Evolutionary conservation across 495 filamentous ascomycete species (phyloP).

Genomic region (Annulohypoxylon stygium): DNA sequence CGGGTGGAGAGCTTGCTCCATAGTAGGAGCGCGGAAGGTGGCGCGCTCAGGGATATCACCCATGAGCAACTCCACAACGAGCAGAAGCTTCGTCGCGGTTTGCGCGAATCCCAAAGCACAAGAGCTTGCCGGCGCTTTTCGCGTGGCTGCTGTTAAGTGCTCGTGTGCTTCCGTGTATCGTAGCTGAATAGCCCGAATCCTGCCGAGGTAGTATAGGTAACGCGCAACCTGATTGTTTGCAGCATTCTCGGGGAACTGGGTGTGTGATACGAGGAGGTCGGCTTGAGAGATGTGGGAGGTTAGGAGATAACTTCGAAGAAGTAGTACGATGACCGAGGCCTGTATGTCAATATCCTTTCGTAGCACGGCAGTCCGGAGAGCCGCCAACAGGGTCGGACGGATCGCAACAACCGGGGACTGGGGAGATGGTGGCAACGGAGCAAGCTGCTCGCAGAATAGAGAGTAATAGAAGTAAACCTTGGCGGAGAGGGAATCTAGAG

Average conservation of each 20-base stretch:
- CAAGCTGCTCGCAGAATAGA: conserved; percentile 90
- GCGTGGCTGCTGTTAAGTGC: conserved; percentile 88
- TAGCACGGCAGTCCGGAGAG: conserved; percentile 91
- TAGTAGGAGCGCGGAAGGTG: conserved; percentile 86
- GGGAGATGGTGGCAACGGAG: conserved; percentile 87
- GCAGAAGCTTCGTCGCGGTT: conserved; percentile 90
- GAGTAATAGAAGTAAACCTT: conserved; percentile 98
- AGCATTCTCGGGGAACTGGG: conserved; percentile 90
- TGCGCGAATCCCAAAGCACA: conserved; percentile 94
- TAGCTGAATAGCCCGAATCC: conserved; percentile 95
- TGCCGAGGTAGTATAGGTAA: conserved; percentile 95
- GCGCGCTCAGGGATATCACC: conserved; percentile 97
- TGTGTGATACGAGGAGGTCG: conserved; percentile 94
- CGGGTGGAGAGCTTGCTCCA: conserved; percentile 88
- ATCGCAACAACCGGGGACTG: conserved; percentile 85
- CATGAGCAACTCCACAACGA: conserved; percentile 97
- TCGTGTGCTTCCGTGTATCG: conserved; percentile 97
- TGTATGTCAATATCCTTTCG: conserved; percentile 97
- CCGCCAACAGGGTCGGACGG: conserved; percentile 86
- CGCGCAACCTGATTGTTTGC: conserved; percentile 98
- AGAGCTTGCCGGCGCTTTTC: conserved; percentile 91
- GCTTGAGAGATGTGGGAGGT: conserved; percentile 98
- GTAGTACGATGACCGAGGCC: conserved; percentile 91
- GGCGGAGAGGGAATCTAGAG: conserved; percentile 91
- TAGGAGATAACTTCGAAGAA: conserved; percentile 94